Evolutionary conservation across 768 basidiomycete species (phyloP), one percentile per base, ranked within the genome.

Genomic region (Brasilioporus rufonigricans): DNA sequence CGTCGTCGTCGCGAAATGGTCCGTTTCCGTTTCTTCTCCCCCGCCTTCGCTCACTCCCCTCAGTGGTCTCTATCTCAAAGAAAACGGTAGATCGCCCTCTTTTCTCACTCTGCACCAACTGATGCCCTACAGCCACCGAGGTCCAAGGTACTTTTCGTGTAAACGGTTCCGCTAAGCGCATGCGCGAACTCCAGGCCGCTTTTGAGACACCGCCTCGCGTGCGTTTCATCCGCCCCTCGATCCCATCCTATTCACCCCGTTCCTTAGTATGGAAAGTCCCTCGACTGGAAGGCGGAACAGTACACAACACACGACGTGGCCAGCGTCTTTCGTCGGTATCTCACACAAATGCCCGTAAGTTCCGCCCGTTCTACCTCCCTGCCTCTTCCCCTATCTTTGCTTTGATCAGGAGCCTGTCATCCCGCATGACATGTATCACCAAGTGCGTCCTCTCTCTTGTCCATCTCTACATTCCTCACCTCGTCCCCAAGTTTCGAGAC

Each of bases 1-100:
- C 10, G 92, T 98, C 39, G 94, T 98, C 49, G 96, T 99, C 39
- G 96, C 96, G 44, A 98, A 97, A 74, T 98, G 93, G 92, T 93
- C 63, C 65, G 86, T 74, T 23, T 2, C 21, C 26, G n/a, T 14
- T 19, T 41, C 13, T 27, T 26, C 33, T 32, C 21, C 21, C 1
- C 10, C 38, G 46, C 23, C 43, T 53, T 35, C 55, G 52, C 61
- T 50, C 49, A 52, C 52, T 10, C 18, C 29, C 19, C 52, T 10
- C 59, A 95, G 93, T 66, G 96, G 96, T 5, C 74, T 96, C 43
- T 89, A 94, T 76, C 83, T 99, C 55, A 99, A 99, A 69, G 93
- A 96, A 73, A 89, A 90, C 61, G 92, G 92, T 93, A 55, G 53
- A 75, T 65, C 14, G 13, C 26, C 46, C 27, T 47, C 19, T 32